Evolutionary conservation across 2,329 filamentous ascomycete genomes (phyloP).

Genomic region (Pseudopyricularia cyperi): DNA sequence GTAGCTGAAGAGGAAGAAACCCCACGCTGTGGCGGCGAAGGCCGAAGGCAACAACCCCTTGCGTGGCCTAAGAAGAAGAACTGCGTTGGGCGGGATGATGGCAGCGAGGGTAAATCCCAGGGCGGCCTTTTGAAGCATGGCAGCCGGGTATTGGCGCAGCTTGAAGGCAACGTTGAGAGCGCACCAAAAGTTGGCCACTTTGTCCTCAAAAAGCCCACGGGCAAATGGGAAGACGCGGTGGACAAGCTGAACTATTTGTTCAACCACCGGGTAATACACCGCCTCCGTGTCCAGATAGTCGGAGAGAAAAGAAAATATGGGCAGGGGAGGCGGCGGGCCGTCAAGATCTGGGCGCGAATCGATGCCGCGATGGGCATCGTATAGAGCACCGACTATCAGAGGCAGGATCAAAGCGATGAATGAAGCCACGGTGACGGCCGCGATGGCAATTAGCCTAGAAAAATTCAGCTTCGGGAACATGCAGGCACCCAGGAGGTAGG

Average conservation of each 20-base stretch:
- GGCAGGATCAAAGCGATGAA: constrained; percentile 69
- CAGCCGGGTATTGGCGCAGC: constrained; percentile 58
- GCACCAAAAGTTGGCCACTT: constrained; percentile 98
- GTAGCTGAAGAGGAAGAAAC: constrained; percentile 94
- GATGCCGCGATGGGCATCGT: constrained; percentile 54
- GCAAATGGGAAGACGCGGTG: constrained; percentile 95
- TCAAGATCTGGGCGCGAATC: constrained; percentile 41
- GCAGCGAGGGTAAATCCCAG: constrained; percentile 61
- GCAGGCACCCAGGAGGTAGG: constrained; percentile 79
- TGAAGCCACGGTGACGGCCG: constrained; percentile 55
- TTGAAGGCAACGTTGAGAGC: constrained; percentile 83
- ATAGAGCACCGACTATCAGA: constrained; percentile 57
- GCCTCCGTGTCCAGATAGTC: constrained; percentile 49
- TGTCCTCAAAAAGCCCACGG: constrained; percentile 94
- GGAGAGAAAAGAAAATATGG: constrained; percentile 45
- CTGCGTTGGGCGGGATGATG: constrained; percentile 65
- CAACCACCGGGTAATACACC: constrained; percentile 59
- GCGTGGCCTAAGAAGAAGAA: constrained; percentile 67
- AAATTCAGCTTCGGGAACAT: constrained; percentile 60
- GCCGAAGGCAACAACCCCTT: constrained; percentile 68
- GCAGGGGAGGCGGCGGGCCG: constrained; percentile 46
- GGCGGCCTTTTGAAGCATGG: constrained; percentile 63
- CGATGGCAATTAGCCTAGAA: constrained; percentile 60
- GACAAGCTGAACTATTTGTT: constrained; percentile 71
- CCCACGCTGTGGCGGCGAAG: constrained; percentile 79